These are phyloP conservation scores for Saksenaea oblongispora DNA, from an alignment of 371 early-diverging fungal species.

Conservation along the genomic window DNA sequence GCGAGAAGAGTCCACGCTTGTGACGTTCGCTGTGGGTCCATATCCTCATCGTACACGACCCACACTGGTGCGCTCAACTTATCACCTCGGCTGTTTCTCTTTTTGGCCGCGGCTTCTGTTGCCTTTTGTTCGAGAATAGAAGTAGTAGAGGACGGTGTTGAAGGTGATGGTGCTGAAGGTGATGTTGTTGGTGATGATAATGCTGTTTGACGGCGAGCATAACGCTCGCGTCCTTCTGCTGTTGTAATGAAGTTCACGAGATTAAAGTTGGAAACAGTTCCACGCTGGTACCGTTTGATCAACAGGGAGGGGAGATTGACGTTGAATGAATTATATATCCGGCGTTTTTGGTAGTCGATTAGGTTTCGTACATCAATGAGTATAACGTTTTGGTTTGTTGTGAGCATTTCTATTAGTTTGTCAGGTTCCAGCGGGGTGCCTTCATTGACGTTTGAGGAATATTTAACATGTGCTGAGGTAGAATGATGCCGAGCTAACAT, in stretches of 20 bases:
- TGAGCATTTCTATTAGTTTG: slow-evolving; percentile 17
- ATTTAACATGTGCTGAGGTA: slow-evolving; percentile 13
- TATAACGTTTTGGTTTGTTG: slow-evolving; percentile 14
- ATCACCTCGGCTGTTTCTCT: slow-evolving; percentile 9
- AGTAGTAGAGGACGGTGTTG: neutral
- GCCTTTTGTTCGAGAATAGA: slow-evolving; percentile 33
- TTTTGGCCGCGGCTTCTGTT: slow-evolving; percentile 14
- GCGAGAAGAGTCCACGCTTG: slow-evolving; percentile 65
- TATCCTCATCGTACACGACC: slow-evolving; percentile 62
- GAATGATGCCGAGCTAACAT: slow-evolving; percentile 13
- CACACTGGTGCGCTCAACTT: slow-evolving; percentile 13
- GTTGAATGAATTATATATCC: slow-evolving; percentile 52
- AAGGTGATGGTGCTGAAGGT: neutral
- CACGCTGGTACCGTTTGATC: slow-evolving; percentile 61
- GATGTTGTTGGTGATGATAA: neutral
- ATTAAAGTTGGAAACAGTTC: slow-evolving; percentile 59
- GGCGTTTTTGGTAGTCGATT: slow-evolving; percentile 42
- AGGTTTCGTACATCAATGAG: slow-evolving; percentile 51
- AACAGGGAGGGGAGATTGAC: slow-evolving; percentile 65
- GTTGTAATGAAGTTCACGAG: slow-evolving; percentile 68
- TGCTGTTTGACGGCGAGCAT: slow-evolving; percentile 12
- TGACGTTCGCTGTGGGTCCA: slow-evolving; percentile 51
- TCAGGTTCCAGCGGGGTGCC: slow-evolving; percentile 25
- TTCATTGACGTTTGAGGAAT: neutral
- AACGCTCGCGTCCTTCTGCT: slow-evolving; percentile 55